These are phyloP conservation scores for Ceratocystis destructans DNA, from an alignment of 2,329 filamentous ascomycete genomes.

Conservation along the genomic window DNA sequence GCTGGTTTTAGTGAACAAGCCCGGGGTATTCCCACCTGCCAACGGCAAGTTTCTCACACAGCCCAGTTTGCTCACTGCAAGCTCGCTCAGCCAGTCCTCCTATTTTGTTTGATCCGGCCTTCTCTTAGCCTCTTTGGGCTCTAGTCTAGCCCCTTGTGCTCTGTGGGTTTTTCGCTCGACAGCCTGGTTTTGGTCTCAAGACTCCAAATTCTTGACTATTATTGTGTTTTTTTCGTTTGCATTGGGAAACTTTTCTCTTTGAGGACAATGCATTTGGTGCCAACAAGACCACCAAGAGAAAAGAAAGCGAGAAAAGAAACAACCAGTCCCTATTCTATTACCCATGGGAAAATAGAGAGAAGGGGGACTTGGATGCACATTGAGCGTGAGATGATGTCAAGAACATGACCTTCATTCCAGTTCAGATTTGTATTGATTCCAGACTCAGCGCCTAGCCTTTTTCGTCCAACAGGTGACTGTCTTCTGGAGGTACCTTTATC, in stretches of 20 bases:
- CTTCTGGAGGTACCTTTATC: neutral
- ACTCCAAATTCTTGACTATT: neutral
- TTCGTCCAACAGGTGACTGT: neutral
- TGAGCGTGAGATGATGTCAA: neutral
- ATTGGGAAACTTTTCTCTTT: neutral
- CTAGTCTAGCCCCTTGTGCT: neutral
- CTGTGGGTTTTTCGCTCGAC: neutral
- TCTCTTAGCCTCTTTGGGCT: neutral
- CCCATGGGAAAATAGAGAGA: neutral
- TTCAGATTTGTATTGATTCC: too few relatives aligned
- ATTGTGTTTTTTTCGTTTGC: neutral
- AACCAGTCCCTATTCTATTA: neutral
- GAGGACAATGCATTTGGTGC: neutral
- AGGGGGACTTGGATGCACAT: neutral
- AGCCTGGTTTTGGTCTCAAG: neutral
- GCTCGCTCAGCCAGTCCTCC: neutral
- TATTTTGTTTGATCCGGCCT: neutral
- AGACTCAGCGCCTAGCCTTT: slow-evolving; percentile 4
- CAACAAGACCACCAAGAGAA: neutral
- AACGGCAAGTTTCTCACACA: neutral
- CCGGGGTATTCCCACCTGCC: neutral
- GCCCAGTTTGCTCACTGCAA: neutral
- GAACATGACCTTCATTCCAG: neutral
- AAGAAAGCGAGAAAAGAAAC: neutral
- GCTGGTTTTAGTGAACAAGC: neutral